A percentile compares a stretch with the other conserved stretches of the same genome.
These are phyloP conservation scores for Camptophora hylomeconis DNA, from an alignment of 2,329 filamentous ascomycete species.

Conservation along the genomic window DNA sequence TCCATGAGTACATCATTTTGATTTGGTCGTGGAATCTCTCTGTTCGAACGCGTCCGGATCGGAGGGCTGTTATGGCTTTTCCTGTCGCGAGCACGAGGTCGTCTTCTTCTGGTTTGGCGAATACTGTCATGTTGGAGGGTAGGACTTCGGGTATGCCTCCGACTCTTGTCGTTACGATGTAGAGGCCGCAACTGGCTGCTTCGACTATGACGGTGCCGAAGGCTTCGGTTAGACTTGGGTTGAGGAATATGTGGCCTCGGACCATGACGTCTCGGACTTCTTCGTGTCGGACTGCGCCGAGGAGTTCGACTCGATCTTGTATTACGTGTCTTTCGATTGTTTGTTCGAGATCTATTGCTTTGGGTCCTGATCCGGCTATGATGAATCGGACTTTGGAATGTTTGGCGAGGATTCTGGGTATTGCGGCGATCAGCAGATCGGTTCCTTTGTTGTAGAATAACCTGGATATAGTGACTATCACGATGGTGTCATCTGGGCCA, in stretches of 20 bases:
- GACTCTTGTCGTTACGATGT: conserved; percentile 92
- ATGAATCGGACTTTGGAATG: conserved; percentile 94
- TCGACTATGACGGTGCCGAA: conserved; percentile 98
- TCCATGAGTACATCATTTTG: conserved; percentile 98
- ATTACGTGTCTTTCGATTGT: conserved; percentile 93
- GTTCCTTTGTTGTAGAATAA: conserved; percentile 99
- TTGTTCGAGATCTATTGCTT: conserved; percentile 94
- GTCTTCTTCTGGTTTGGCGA: conserved; percentile 92
- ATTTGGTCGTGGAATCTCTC: conserved; percentile 95
- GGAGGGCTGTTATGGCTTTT: conserved; percentile 72
- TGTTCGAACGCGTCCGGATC: conserved; percentile 75
- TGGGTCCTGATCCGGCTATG: conserved; percentile 88
- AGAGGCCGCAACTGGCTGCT: conserved; percentile 86
- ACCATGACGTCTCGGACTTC: conserved; percentile 98
- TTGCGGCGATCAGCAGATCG: conserved; percentile 89
- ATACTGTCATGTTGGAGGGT: conserved; percentile 92
- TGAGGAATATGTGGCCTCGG: conserved; percentile 87
- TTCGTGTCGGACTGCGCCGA: conserved; percentile 86
- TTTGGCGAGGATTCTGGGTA: conserved; percentile 77
- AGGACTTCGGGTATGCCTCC: conserved; percentile 95
- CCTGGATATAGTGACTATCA: conserved; percentile 91
- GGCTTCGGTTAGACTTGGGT: conserved; percentile 87
- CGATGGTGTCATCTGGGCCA: conserved; percentile 75
- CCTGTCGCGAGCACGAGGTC: conserved; percentile 83
- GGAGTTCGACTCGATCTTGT: conserved; percentile 83